phyloP scores from a whole-genome alignment of 31 red algal genomes.

The Odonthalia washingtoniensis region DNA sequence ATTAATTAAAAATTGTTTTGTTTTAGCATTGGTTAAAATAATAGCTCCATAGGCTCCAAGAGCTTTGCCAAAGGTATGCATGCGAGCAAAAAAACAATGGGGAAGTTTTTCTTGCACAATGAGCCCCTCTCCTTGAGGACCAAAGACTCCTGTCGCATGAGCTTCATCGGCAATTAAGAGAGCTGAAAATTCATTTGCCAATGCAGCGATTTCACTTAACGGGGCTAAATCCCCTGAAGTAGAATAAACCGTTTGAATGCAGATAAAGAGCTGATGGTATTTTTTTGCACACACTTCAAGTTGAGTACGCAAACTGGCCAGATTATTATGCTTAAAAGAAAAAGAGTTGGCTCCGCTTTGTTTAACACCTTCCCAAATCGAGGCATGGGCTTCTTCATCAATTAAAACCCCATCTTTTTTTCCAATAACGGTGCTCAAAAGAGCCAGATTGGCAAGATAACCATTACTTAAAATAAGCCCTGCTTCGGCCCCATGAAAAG shows the following conservation, averaged over 20 bases:
- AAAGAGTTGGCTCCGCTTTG: constrained; percentile 54
- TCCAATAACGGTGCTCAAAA: constrained; percentile 67
- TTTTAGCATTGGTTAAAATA: constrained; percentile 53
- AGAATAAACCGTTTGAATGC: constrained; percentile 92
- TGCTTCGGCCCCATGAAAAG: constrained; percentile 72
- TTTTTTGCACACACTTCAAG: constrained; percentile 10
- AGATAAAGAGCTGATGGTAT: constrained; percentile 54
- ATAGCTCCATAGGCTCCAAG: constrained; percentile 86
- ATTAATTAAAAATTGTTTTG: constrained; percentile 87
- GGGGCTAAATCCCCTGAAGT: constrained; percentile 96
- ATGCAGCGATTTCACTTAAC: constrained; percentile 32
- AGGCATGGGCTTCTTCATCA: constrained; percentile 91
- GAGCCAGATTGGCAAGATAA: constrained; percentile 85
- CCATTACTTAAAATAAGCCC: constrained; percentile 90
- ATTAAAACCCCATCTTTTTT: constrained; percentile 62
- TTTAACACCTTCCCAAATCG: constrained; percentile 87
- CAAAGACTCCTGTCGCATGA: constrained; percentile 87
- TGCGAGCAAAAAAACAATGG: constrained; percentile 68
- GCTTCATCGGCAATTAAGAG: constrained; percentile 95
- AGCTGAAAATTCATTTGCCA: constrained; percentile 19
- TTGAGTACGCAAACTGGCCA: constrained; percentile 14
- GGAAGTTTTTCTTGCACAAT: constrained; percentile 38
- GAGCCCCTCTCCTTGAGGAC: constrained; percentile 78
- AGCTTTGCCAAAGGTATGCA: constrained; percentile 97
- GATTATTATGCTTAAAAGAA: constrained; percentile 72